phyloP scores from a whole-genome alignment of 495 filamentous ascomycete genomes.

The Neurospora pannonica region DNA sequence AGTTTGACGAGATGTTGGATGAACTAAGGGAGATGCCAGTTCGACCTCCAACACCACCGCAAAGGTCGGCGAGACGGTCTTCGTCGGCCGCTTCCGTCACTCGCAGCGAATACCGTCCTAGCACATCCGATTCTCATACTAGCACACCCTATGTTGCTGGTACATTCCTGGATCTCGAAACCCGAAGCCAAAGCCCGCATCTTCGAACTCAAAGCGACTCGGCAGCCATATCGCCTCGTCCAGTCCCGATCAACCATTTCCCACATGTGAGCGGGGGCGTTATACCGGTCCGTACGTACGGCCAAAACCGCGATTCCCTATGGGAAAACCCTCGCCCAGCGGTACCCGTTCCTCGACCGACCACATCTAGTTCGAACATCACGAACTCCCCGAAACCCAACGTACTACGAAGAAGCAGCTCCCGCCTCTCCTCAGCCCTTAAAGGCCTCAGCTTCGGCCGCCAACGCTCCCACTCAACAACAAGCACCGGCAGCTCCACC shows the following conservation, averaged over 20 bases:
- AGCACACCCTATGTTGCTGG: background rate
- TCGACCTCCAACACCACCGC: constrained; percentile 29
- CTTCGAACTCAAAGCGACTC: background rate
- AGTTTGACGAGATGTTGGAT: constrained; percentile 29
- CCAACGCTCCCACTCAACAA: background rate
- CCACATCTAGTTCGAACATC: constrained; percentile 3
- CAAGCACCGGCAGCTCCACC: background rate
- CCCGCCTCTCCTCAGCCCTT: constrained; percentile 25
- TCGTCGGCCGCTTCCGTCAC: constrained; percentile 3
- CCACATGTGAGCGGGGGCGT: background rate
- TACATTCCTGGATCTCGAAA: background rate
- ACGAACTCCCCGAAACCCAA: background rate
- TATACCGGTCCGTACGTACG: background rate
- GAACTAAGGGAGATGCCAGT: constrained; percentile 24
- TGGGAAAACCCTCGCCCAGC: constrained; percentile 11
- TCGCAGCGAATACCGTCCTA: background rate
- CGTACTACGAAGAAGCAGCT: constrained; percentile 22
- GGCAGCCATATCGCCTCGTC: background rate
- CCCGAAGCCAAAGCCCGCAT: background rate
- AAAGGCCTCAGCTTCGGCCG: constrained; percentile 4
- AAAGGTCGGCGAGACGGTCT: constrained; percentile 24
- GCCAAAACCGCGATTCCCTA: background rate
- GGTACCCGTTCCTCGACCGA: constrained; percentile 1
- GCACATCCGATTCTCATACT: background rate
- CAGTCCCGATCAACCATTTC: background rate